phyloP scores from a whole-genome alignment of 176 grass and related monocot species.

The Rhynchospora tenuis region DNA sequence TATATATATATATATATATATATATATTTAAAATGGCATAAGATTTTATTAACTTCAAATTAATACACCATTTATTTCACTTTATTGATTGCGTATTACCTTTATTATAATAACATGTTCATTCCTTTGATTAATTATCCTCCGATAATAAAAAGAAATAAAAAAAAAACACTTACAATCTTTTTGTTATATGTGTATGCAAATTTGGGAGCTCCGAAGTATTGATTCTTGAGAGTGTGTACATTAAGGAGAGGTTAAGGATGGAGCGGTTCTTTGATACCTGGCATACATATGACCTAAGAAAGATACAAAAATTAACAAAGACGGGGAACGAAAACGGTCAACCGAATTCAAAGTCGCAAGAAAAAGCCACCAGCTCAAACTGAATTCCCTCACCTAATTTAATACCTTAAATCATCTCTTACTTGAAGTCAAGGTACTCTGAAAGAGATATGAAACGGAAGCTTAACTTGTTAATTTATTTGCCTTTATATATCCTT shows the following conservation, averaged over 20 bases:
- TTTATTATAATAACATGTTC: not conserved
- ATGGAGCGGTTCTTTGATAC: not conserved
- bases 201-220: not conserved
- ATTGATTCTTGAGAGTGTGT: not conserved
- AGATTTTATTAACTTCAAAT: too few species aligned
- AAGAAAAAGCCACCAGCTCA: slow-evolving; percentile 4
- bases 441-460: slow-evolving; percentile 26
- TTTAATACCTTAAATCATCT: slow-evolving; percentile 9
- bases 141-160: not conserved
- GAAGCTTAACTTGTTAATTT: not conserved
- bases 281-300: not conserved
- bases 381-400: slow-evolving; percentile 4
- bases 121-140: too few species aligned
- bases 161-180: not conserved
- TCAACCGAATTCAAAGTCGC: slow-evolving; percentile 22
- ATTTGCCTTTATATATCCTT: not conserved
- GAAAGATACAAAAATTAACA: slow-evolving; percentile 18
- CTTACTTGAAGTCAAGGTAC: not conserved
- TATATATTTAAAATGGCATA: too few species aligned
- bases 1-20: too few species aligned
- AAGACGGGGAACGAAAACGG: slow-evolving; percentile 14
- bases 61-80: not conserved
- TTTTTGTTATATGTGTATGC: not conserved
- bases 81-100: not conserved
- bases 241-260: not conserved